Percentiles rank a stretch among this genome's conserved stretches.
These are phyloP conservation scores for Exobasidium rhododendri DNA, from an alignment of 1,284 basidiomycete species.

Conservation along the genomic window DNA sequence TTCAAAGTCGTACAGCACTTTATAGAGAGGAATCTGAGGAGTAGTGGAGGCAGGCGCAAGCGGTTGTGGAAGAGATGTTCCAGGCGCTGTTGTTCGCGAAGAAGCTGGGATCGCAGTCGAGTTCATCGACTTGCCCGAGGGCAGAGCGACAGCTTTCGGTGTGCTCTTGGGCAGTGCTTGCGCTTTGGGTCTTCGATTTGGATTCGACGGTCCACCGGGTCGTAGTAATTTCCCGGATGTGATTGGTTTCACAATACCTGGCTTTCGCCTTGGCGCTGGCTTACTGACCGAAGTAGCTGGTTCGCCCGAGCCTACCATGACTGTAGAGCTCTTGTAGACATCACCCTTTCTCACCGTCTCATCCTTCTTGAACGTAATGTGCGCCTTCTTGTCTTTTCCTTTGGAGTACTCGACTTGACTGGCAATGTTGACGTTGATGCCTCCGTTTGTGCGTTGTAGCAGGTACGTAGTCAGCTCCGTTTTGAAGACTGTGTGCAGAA, in stretches of 20 bases:
- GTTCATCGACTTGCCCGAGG: conserved; percentile 1
- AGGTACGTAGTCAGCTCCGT: conserved; percentile 86
- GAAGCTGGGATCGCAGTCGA: conserved; percentile 15
- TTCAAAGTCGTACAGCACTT: conserved; percentile 67
- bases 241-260: conserved; percentile 76
- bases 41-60: conserved; percentile 59
- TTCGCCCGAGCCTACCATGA: conserved; percentile 85
- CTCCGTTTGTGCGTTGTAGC: conserved; percentile 74
- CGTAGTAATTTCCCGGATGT: conserved; percentile 77
- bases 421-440: conserved; percentile 63
- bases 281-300: conserved; percentile 73
- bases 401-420: conserved; percentile 67
- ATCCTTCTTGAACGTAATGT: conserved; percentile 85
- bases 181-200: conserved; percentile 46
- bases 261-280: conserved; percentile 81
- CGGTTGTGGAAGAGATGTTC: conserved; percentile 54
- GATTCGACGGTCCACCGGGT: conserved; percentile 65
- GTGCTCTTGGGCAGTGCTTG: conserved; percentile 19
- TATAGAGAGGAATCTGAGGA: conserved; percentile 72
- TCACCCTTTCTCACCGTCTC: conserved; percentile 79
- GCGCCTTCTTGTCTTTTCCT: conserved; percentile 92
- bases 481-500: conserved; percentile 90
- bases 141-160: conserved; percentile 15
- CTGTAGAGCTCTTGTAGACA: conserved; percentile 87
- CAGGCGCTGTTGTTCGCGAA: conserved; percentile 22